These are phyloP conservation scores for Lathyrus oleraceus DNA, from an alignment of 306 rosid genomes.

Conservation along the genomic window DNA sequence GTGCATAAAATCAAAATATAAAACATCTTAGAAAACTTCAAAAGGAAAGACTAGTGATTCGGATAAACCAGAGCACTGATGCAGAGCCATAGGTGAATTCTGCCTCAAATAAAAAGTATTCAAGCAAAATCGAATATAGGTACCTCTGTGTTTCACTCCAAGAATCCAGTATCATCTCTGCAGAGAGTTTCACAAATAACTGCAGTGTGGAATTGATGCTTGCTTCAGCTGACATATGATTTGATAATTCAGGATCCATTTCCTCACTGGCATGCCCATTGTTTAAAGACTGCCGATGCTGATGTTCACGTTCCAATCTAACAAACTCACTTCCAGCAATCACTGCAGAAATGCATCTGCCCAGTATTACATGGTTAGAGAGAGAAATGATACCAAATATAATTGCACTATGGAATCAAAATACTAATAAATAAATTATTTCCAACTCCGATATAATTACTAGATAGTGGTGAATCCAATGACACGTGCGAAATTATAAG, in stretches of 20 bases:
- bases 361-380: conserved; percentile 33
- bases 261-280: conserved; percentile 67
- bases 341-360: conserved; percentile 95
- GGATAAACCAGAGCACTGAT: conserved; percentile 13
- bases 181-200: conserved; percentile 81
- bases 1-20: conserved; percentile 37
- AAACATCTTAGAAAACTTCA: conserved; percentile 25
- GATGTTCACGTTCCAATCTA: conserved; percentile 83
- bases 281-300: conserved; percentile 61
- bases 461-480: conserved; percentile 17
- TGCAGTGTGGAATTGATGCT: conserved; percentile 88
- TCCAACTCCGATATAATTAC: conserved; percentile 19
- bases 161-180: conserved; percentile 79
- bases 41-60: conserved; percentile 17
- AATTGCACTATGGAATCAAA: conserved; percentile 22
- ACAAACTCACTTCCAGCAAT: conserved; percentile 90
- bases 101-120: conserved; percentile 5
- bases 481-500: conserved; percentile 31
- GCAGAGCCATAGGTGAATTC: conserved; percentile 2
- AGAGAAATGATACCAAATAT: conserved; percentile 9
- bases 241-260: conserved; percentile 61
- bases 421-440: conserved; percentile 16
- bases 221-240: conserved; percentile 72
- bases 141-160: conserved; percentile 85
- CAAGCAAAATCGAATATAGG: not conserved